Evolutionary conservation across 441 rosid species (phyloP).

Genomic region (Adansonia gregorii): DNA sequence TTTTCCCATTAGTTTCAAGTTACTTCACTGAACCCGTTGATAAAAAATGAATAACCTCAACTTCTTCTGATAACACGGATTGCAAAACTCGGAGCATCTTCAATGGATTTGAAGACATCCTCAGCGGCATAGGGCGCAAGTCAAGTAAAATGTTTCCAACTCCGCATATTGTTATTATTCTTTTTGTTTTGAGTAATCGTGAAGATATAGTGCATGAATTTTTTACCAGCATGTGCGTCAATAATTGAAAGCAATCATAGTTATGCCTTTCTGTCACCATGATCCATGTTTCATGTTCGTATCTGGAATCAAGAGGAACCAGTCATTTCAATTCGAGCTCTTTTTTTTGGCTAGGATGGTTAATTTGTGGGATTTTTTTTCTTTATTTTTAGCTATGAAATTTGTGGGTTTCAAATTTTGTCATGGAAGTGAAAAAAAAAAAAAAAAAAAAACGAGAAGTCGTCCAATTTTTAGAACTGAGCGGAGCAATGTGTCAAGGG

Average conservation of each 20-base stretch:
- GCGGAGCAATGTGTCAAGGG: not conserved
- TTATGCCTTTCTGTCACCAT: not conserved
- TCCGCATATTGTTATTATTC: not conserved
- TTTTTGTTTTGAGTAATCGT: not conserved
- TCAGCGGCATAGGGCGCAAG: slow-evolving; percentile 17
- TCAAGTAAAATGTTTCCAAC: not conserved
- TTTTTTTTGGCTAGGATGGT: not conserved
- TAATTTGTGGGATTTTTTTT: not conserved
- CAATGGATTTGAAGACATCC: not conserved
- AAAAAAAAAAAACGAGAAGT: not conserved
- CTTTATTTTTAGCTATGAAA: not conserved
- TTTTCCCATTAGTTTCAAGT: not conserved
- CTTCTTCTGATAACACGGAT: not conserved
- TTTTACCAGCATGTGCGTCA: slow-evolving; percentile 21
- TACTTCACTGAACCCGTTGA: not conserved
- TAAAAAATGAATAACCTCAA: not conserved
- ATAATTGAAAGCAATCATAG: slow-evolving; percentile 6
- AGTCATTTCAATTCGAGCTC: not conserved
- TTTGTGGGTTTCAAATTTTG: not conserved
- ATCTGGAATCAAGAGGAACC: not conserved
- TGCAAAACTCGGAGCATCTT: not conserved
- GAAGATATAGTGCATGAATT: not conserved
- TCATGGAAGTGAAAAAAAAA: not conserved
- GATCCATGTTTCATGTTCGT: not conserved
- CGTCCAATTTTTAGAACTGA: not conserved